phyloP scores from a whole-genome alignment of 805 yeast genomes.

The Saccharomycopsis schoenii region DNA sequence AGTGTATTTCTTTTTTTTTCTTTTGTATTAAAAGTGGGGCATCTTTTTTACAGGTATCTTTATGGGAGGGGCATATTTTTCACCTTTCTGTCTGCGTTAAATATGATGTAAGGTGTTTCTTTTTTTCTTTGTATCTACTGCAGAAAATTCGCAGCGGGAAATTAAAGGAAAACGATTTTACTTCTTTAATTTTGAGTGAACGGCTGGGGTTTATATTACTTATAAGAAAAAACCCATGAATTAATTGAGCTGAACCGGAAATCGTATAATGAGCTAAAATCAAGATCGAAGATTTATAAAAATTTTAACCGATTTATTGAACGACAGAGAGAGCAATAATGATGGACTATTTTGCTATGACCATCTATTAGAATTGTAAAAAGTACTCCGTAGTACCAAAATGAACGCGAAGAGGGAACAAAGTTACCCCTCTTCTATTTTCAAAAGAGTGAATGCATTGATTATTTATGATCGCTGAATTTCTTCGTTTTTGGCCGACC shows the following conservation, averaged over 20 bases:
- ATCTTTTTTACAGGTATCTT: not conserved
- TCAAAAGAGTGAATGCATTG: not conserved
- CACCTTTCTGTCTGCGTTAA: not conserved
- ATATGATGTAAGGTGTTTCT: not conserved
- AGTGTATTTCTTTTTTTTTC: not conserved
- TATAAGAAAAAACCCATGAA: no score
- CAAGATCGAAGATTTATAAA: no score
- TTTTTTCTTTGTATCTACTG: not conserved
- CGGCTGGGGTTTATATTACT: no score
- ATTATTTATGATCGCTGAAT: not conserved
- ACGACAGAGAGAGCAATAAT: no score
- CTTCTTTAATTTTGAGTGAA: no score
- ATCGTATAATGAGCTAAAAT: no score
- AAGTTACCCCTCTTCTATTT: not conserved
- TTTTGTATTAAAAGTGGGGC: not conserved
- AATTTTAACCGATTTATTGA: no score
- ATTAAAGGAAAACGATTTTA: no score
- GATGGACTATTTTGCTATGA: no score
- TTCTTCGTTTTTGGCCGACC: not conserved
- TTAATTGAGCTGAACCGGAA: no score
- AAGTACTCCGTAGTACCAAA: not conserved
- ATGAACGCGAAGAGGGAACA: not conserved
- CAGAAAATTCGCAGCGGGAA: not conserved
- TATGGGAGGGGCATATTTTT: not conserved
- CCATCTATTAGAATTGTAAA: not conserved